Conservation (phyloP, 768 basidiomycete genomes). For the Collybia sordida region DNA sequence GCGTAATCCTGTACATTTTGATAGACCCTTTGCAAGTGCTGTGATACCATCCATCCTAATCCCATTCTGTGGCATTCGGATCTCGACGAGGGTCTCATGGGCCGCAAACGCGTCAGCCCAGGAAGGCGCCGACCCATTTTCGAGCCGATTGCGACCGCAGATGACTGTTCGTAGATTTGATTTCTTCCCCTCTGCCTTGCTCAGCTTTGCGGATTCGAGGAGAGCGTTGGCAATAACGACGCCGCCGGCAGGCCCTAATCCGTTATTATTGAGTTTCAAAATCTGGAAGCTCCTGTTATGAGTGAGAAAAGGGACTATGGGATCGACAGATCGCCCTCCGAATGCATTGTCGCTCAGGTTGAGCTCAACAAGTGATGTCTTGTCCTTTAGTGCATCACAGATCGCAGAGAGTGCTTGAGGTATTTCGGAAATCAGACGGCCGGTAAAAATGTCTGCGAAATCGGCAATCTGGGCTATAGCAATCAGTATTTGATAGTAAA, state of each 20-base stretch:
- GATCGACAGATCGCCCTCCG: slow-evolving; percentile 91
- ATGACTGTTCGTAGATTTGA: slow-evolving; percentile 80
- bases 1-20: slow-evolving; percentile 62
- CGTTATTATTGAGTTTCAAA: slow-evolving; percentile 95
- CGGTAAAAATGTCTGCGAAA: slow-evolving; percentile 97
- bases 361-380: slow-evolving; percentile 80
- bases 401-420: slow-evolving; percentile 85
- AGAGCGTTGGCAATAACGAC: slow-evolving; percentile 83
- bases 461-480: slow-evolving; percentile 71
- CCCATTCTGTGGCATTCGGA: slow-evolving; percentile 97
- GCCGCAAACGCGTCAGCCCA: slow-evolving; percentile 91
- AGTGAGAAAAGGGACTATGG: slow-evolving; percentile 87
- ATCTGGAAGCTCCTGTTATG: slow-evolving; percentile 80
- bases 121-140: slow-evolving; percentile 78
- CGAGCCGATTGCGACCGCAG: slow-evolving; percentile 95
- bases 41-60: slow-evolving; percentile 91
- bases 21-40: slow-evolving; percentile 73
- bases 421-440: slow-evolving; percentile 93
- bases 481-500: background rate
- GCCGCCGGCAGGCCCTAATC: slow-evolving; percentile 90
- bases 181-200: slow-evolving; percentile 60
- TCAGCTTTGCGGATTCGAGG: slow-evolving; percentile 67
- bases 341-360: slow-evolving; percentile 97
- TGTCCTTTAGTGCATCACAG: slow-evolving; percentile 82
- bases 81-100: slow-evolving; percentile 78